Base-by-base conservation (phyloP, 345 rosid genomes). In the Salix brachista region DNA sequence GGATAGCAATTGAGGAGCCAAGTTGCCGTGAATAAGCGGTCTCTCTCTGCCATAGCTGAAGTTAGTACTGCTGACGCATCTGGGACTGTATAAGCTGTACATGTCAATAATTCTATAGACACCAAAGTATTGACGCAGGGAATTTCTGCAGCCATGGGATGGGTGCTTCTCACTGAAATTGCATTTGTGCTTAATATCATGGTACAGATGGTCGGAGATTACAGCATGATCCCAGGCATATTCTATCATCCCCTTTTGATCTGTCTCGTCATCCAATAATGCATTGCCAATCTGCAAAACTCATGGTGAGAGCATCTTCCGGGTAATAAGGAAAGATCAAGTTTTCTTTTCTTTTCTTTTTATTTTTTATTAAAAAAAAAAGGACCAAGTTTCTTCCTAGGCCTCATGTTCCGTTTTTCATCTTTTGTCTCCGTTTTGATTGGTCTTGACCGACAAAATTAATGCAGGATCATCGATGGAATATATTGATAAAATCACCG, bases 161-260 rank as follows among this genome's bases (percentile, higher is more conserved):
- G 44, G 32, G 10, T 80, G 14, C n/a, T 75, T 21, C 19, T 0
- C 5, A 79, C 82, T 84, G 81, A 91, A 94, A 76, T 91, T 80
- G 80, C 98, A 94, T 0, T 81, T 19, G 21, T 19, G 39, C 74
- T 88, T 91, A 14, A 88, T 69, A 30, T 86, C 46, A 7, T 64
- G 4, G 81, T 89, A 89, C 30, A 93, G 58, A n/a, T 17, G 32
- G 28, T 93, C 98, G 23, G 98, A 93, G 72, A 93, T 85, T 66
- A 93, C 97, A 3, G 97, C 98, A 28, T 93, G 98, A 71, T 81
- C 95, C 88, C 89, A 91, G 1, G 98, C 97, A 41, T 89, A 93
- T 56, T 90, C 94, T 10, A 91, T 83, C 97, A 93, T 93, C 6
- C 97, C 98, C 25, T 14, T 83, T 13, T 89, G 91, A 79, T 93